Evolutionary conservation across 169 alveolate genomes (phyloP), one percentile per base, ranked within the genome.

Genomic region (Plasmodium adleri): DNA sequence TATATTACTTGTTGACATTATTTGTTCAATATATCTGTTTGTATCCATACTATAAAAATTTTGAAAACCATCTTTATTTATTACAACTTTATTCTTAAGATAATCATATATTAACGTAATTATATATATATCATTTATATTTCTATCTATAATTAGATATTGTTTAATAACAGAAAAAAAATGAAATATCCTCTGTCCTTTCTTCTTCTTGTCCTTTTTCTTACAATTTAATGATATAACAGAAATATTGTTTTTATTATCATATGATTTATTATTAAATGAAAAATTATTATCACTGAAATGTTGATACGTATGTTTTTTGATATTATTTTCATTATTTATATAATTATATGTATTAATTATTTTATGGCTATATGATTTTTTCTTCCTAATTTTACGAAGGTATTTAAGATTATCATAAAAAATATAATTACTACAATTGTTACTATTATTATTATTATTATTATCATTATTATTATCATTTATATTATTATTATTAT

Each of bases 131-230:
- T 52, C 43, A 49, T 68, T 80, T 49, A 12, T 72, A 28, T 47
- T 15, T 22, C 20, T 45, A 32, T 80, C 85, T 32, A 80, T 49
- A 9, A 72, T 15, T 45, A 80, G 63, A 45, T 68, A 80, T 20
- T 47, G 67, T 80, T 68, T 80, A 54, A n/a, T 62, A 63, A 39
- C 47, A 39, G 47, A 39, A 39, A 80, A 68, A 49, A 50, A 28
- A 22, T 28, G 17, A 17, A 32, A 32, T 62, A 32, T 32, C 10
- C 45, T 49, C 20, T 12, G 52, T 9, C 2, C 22, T 45, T 60
- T 43, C 13, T 13, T 70, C 22, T 80, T n/a, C 17, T 15, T 26
- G 26, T 49, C 24, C 12, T 8, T 70, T 43, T 80, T 24, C 17
- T 15, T 26, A 2, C 22, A 43, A 10, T 66, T 72, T 58, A 80